A percentile compares a stretch with the other conserved stretches of the same genome.
These are phyloP conservation scores for Suillus cothurnatus DNA, from an alignment of 768 basidiomycete genomes.

Conservation along the genomic window DNA sequence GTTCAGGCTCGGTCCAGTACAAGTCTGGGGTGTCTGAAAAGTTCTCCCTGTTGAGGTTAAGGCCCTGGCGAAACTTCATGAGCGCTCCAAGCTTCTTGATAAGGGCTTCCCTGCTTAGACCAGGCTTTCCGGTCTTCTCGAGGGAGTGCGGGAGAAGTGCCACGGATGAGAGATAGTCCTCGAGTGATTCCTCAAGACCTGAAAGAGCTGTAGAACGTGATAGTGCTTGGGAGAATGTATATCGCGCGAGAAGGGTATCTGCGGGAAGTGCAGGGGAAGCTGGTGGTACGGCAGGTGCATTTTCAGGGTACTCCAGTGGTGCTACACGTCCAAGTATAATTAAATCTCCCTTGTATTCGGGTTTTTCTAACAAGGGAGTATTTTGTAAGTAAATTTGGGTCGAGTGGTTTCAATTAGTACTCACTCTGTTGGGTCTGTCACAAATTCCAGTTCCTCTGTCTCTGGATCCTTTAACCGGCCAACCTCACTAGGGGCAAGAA, in stretches of 20 bases:
- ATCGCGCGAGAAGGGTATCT: slow-evolving; percentile 81
- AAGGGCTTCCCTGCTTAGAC: slow-evolving; percentile 75
- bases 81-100: slow-evolving; percentile 92
- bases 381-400: not conserved
- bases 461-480: slow-evolving; percentile 68
- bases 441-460: slow-evolving; percentile 91
- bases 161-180: slow-evolving; percentile 82
- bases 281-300: slow-evolving; percentile 46
- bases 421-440: slow-evolving; percentile 88
- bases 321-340: slow-evolving; percentile 82
- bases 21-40: slow-evolving; percentile 90
- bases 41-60: slow-evolving; percentile 89
- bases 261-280: slow-evolving; percentile 59
- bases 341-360: slow-evolving; percentile 87
- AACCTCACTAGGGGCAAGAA: slow-evolving; percentile 65
- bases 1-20: slow-evolving; percentile 91
- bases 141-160: slow-evolving; percentile 76
- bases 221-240: slow-evolving; percentile 89
- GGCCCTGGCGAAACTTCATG: slow-evolving; percentile 88
- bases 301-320: slow-evolving; percentile 54
- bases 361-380: slow-evolving; percentile 58
- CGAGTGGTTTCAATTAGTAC: slow-evolving; percentile 18
- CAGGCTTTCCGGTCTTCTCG: slow-evolving; percentile 80
- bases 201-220: slow-evolving; percentile 88
- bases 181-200: slow-evolving; percentile 82